Evolutionary conservation across 768 basidiomycete genomes (phyloP), one percentile per base, ranked within the genome.

Genomic region (Filobasidium floriforme): DNA sequence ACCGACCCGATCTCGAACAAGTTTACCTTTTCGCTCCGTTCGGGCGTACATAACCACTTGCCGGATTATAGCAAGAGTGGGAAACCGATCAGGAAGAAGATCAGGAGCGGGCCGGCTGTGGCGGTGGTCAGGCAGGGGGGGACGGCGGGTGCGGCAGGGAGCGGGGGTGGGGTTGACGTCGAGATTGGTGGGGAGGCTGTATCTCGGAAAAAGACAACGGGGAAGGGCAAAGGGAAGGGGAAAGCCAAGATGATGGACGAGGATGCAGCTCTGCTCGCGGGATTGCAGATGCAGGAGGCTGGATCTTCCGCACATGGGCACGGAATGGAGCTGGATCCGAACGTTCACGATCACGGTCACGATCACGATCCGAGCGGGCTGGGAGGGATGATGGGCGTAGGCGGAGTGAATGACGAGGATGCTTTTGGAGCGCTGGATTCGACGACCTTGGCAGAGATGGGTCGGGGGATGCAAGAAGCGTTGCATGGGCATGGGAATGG

Each of bases 1-100:
- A 32, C 24, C 24, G 54, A 57, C 29, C 54, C 54, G 54, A 32
- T 26, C 24, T 26, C 54, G 54, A 57, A 57, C 54, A 24, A 32
- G 29, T 57, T 24, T 7, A 57, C 54, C 15, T 57, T 24, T 28
- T 15, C 12, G 22, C 18, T 57, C 24, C 15, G 24, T 14, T 26
- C 24, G 22, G 54, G 29, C 24, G 54, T 19, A 24, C 54, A 57
- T 57, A 57, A 57, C 24, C 54, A 57, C 26, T 7, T 26, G 26
- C 7, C 54, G 15, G 54, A 57, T 57, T 57, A 19, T 28, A 24
- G 24, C 24, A 57, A 24, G 54, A 32, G 54, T 15, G 26, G 22
- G 54, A 57, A 24, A 28, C 54, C 54, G 54, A 32, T 57, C 4
- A 24, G 54, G 54, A 57, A 24, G 29, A 24, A 32, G 26, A 24